Conservation (phyloP, 352 stramenopile species). For the Phytophthora europaea region DNA sequence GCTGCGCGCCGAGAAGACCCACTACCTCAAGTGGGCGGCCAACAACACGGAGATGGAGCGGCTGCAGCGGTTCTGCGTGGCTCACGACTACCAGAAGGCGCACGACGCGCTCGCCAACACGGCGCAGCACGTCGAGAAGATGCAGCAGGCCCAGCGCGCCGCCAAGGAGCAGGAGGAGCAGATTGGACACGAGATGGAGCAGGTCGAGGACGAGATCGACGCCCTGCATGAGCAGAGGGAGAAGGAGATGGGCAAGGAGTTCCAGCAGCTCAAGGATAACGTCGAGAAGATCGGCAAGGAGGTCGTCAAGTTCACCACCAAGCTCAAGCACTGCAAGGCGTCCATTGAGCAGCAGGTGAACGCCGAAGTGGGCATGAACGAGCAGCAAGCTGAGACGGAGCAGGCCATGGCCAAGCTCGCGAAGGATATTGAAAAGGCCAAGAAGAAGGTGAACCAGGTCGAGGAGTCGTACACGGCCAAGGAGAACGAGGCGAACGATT, state of each 20-base stretch:
- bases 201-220: conserved; percentile 89
- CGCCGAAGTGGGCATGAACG: conserved; percentile 66
- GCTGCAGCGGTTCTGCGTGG: conserved; percentile 98
- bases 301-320: conserved; percentile 86
- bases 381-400: conserved; percentile 83
- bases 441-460: conserved; percentile 67
- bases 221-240: conserved; percentile 78
- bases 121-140: conserved; percentile 89
- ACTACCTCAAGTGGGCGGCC: conserved; percentile 98
- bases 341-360: conserved; percentile 79
- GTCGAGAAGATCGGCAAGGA: conserved; percentile 86
- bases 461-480: conserved; percentile 62
- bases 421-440: conserved; percentile 83
- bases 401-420: conserved; percentile 84
- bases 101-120: conserved; percentile 89
- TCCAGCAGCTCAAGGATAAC: conserved; percentile 84
- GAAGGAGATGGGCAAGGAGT: conserved; percentile 90
- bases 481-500: conserved; percentile 73
- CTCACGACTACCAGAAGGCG: conserved; percentile 94
- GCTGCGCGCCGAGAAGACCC: conserved; percentile 96
- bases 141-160: conserved; percentile 89
- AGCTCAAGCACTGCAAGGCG: conserved; percentile 77
- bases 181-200: conserved; percentile 73
- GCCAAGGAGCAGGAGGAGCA: conserved; percentile 61
- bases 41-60: conserved; percentile 99